phyloP scores from a whole-genome alignment of 306 rosid species.

The Oemleria cerasiformis region DNA sequence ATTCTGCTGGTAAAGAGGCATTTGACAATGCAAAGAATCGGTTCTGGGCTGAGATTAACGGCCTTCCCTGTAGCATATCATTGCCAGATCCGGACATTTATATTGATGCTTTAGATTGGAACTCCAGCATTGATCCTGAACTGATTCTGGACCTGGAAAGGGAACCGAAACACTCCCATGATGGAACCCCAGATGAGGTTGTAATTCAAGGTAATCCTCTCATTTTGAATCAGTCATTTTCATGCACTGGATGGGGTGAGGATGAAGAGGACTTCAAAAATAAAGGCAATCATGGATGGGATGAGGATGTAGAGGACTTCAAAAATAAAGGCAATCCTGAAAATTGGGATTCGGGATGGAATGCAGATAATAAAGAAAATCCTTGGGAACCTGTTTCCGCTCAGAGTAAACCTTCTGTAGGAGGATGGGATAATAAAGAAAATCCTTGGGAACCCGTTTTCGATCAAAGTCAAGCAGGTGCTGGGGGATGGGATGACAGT shows the following conservation, averaged over 20 bases:
- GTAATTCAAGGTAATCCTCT: conserved; percentile 36
- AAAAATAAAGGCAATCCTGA: neutral
- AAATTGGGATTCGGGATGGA: too few species aligned
- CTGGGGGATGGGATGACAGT: neutral
- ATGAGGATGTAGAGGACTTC: conserved; percentile 35
- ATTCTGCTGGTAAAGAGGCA: conserved; percentile 80
- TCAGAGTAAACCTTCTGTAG: conserved; percentile 12
- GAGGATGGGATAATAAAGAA: conserved; percentile 25
- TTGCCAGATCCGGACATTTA: conserved; percentile 68
- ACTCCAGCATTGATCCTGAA: conserved; percentile 49
- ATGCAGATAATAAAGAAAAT: too few species aligned
- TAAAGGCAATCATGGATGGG: conserved; percentile 44
- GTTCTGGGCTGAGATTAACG: conserved; percentile 59
- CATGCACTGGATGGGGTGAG: conserved; percentile 51
- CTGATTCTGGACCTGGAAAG: conserved; percentile 57
- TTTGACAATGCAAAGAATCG: conserved; percentile 69
- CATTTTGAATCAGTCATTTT: conserved; percentile 36
- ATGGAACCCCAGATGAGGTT: conserved; percentile 18
- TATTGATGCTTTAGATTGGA: conserved; percentile 68
- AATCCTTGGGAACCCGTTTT: too few species aligned
- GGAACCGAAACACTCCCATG: conserved; percentile 27
- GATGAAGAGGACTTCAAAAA: conserved; percentile 32
- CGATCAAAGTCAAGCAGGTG: too few species aligned
- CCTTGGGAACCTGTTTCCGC: conserved; percentile 32
- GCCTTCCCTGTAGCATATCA: conserved; percentile 38